phyloP scores from a whole-genome alignment of 768 basidiomycete genomes.

The Leccinum disarticulatum region DNA sequence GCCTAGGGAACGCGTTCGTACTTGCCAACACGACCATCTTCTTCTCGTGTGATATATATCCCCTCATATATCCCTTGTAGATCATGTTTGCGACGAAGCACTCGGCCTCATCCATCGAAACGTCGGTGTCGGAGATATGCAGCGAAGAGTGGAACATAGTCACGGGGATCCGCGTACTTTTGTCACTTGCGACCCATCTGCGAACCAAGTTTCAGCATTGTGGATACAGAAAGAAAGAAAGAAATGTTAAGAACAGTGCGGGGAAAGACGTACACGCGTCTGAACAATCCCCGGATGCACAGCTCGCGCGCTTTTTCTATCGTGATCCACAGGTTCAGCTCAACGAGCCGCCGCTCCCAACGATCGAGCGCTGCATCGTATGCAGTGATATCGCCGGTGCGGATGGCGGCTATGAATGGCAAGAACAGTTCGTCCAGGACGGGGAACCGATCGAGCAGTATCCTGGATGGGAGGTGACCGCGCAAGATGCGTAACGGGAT shows the following conservation, averaged over 20 bases:
- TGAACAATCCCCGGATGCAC: no score
- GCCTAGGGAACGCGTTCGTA: no score
- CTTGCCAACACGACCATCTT: constrained; percentile 74
- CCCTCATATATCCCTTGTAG: constrained; percentile 87
- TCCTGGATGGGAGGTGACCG: constrained; percentile 79
- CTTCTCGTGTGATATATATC: constrained; percentile 95
- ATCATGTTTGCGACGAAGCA: constrained; percentile 65
- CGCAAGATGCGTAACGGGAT: constrained; percentile 86
- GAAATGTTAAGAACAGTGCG: no score
- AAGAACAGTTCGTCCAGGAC: constrained; percentile 68
- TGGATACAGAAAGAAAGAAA: no score
- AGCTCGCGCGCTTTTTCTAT: no score
- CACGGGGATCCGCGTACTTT: no score
- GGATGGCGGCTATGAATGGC: constrained; percentile 82
- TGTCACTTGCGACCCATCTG: no score
- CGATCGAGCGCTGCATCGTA: constrained; percentile 79
- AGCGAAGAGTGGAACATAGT: no score
- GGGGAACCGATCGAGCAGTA: constrained; percentile 72
- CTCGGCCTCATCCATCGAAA: no score
- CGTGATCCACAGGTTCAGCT: constrained; percentile 57
- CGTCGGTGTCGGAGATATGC: no score
- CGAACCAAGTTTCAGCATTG: no score
- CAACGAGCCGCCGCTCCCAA: constrained; percentile 73
- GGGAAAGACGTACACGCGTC: no score
- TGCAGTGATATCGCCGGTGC: constrained; percentile 68